phyloP scores from a whole-genome alignment of 768 basidiomycete genomes.

The Tylopilus rubrobrunneus region DNA sequence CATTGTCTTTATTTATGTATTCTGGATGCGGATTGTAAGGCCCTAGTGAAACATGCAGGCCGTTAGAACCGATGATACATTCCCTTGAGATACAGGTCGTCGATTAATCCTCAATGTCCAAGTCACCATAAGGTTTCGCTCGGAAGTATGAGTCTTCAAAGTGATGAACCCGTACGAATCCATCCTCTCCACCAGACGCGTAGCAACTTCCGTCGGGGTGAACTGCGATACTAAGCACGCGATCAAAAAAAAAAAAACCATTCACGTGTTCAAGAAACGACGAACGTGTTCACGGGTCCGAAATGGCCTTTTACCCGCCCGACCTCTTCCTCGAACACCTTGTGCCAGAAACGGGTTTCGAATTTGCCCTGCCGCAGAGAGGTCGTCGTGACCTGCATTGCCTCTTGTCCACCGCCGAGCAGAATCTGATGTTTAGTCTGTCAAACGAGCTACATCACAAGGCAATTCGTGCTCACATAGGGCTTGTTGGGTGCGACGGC shows the following conservation, averaged over 20 bases:
- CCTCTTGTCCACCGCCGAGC: slow-evolving; percentile 96
- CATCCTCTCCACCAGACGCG: slow-evolving; percentile 96
- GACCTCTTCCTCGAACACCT: slow-evolving; percentile 93
- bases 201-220: slow-evolving; percentile 86
- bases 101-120: slow-evolving; percentile 63
- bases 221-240: slow-evolving; percentile 70
- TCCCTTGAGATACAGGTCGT: slow-evolving; percentile 8
- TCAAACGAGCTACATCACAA: neutral
- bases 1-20: neutral
- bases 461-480: slow-evolving; percentile 51
- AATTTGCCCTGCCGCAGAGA: slow-evolving; percentile 94
- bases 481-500: slow-evolving; percentile 80
- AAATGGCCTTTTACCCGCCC: slow-evolving; percentile 98
- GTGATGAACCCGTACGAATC: slow-evolving; percentile 87
- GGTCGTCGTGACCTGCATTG: slow-evolving; percentile 95
- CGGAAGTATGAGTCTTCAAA: slow-evolving; percentile 95
- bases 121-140: slow-evolving; percentile 85
- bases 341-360: slow-evolving; percentile 98
- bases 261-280: slow-evolving; percentile 15
- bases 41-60: neutral
- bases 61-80: slow-evolving; percentile 3
- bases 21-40: neutral
- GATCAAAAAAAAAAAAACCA: slow-evolving; percentile 1
- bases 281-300: slow-evolving; percentile 93
- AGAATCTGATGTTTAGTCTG: slow-evolving; percentile 53